These are phyloP conservation scores for Mariannaea elegans DNA, from an alignment of 2,329 filamentous ascomycete genomes.

Conservation along the genomic window DNA sequence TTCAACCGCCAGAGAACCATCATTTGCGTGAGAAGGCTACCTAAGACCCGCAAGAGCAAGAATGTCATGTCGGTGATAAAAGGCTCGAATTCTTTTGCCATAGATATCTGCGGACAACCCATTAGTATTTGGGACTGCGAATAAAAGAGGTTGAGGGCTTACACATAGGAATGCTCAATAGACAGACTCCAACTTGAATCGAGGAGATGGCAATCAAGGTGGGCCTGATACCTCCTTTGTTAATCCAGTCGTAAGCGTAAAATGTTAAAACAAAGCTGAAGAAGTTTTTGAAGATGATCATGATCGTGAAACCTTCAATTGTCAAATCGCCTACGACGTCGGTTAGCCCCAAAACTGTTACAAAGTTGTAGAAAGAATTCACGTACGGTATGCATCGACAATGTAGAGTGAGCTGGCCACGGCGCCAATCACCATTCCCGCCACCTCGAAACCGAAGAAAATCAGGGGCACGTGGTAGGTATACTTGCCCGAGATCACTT, in stretches of 20 bases:
- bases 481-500: slow-evolving; percentile 65
- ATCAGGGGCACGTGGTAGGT: slow-evolving; percentile 79
- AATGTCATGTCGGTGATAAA: slow-evolving; percentile 79
- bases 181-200: slow-evolving; percentile 80
- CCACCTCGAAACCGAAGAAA: slow-evolving; percentile 85
- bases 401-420: slow-evolving; percentile 88
- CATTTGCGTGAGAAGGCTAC: slow-evolving; percentile 20
- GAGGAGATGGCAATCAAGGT: slow-evolving; percentile 77
- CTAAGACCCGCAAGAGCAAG: slow-evolving; percentile 52
- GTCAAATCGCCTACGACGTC: slow-evolving; percentile 71
- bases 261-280: slow-evolving; percentile 89
- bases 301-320: slow-evolving; percentile 88
- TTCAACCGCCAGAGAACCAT: too few species aligned
- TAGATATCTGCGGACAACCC: slow-evolving; percentile 68
- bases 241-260: slow-evolving; percentile 85
- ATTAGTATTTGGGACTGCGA: slow-evolving; percentile 19
- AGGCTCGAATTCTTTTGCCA: slow-evolving; percentile 79
- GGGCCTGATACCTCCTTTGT: slow-evolving; percentile 66
- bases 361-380: neutral
- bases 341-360: neutral
- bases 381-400: slow-evolving; percentile 88
- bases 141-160: slow-evolving; percentile 65
- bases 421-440: slow-evolving; percentile 91
- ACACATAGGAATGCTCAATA: slow-evolving; percentile 81
- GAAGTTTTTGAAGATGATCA: slow-evolving; percentile 94